Percentiles rank a stretch among this genome's conserved stretches.
Conservation (phyloP, 192 early-diverging fungal species). For the Coemansia erecta region DNA sequence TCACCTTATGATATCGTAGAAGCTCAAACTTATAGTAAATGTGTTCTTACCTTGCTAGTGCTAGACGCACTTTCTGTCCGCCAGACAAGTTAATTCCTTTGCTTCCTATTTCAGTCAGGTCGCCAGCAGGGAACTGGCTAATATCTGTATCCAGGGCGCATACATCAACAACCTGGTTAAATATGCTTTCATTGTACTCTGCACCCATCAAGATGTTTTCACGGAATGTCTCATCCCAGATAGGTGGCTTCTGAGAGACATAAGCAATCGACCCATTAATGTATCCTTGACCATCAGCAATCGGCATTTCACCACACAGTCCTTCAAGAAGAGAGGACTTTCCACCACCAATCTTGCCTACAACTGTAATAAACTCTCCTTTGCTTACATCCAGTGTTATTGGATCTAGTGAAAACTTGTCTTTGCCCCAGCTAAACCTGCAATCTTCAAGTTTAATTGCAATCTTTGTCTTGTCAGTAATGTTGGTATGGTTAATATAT, state of each 20-base stretch:
- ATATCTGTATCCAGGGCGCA: slow-evolving; percentile 33
- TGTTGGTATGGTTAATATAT: neutral
- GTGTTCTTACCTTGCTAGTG: slow-evolving; percentile 52
- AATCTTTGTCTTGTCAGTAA: neutral
- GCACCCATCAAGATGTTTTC: slow-evolving; percentile 45
- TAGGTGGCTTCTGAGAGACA: slow-evolving; percentile 40
- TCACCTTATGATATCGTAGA: no score
- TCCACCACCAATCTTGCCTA: slow-evolving; percentile 58
- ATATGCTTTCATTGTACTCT: slow-evolving; percentile 19
- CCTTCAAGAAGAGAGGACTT: slow-evolving; percentile 60
- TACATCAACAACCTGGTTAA: slow-evolving; percentile 21
- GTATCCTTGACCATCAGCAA: slow-evolving; percentile 61
- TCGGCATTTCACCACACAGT: slow-evolving; percentile 78
- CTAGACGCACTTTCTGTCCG: slow-evolving; percentile 63
- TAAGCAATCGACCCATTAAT: slow-evolving; percentile 59
- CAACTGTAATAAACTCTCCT: slow-evolving; percentile 41
- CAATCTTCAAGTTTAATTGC: slow-evolving; percentile 9
- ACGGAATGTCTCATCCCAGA: slow-evolving; percentile 40
- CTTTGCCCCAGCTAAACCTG: slow-evolving; percentile 26
- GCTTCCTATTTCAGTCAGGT: slow-evolving; percentile 58
- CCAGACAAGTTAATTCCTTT: slow-evolving; percentile 59
- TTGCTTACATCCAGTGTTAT: slow-evolving; percentile 7
- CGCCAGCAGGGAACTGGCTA: slow-evolving; percentile 17
- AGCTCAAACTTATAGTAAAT: neutral
- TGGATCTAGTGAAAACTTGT: slow-evolving; percentile 19